phyloP scores from a whole-genome alignment of 768 basidiomycete species.

The Mycena albidolilacea region DNA sequence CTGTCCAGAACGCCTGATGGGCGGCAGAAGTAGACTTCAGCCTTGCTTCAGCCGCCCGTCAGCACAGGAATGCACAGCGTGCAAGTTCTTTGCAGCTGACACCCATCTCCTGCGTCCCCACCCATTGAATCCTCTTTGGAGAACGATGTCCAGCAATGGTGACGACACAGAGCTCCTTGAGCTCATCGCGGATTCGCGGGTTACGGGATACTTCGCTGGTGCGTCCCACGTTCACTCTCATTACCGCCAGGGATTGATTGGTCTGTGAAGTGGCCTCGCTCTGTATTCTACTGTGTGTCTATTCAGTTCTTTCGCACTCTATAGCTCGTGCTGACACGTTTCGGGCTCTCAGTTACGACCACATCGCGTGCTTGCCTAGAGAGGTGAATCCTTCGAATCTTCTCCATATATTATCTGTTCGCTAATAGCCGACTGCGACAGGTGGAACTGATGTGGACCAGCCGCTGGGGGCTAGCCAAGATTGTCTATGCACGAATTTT shows the following conservation, averaged over 20 bases:
- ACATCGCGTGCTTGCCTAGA: constrained; percentile 10
- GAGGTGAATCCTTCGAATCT: neutral
- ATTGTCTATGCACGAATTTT: neutral
- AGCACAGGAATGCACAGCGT: constrained; percentile 5
- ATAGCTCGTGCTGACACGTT: neutral
- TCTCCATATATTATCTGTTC: neutral
- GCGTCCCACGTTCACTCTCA: neutral
- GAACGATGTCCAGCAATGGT: constrained; percentile 3
- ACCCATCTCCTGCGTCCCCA: neutral
- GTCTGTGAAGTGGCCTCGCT: neutral
- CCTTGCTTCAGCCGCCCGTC: neutral
- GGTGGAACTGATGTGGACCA: constrained; percentile 28
- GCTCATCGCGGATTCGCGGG: constrained; percentile 16
- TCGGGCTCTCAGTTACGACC: constrained; percentile 8
- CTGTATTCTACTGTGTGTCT: constrained; percentile 7
- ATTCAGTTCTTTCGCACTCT: too few species aligned
- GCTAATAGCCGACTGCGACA: neutral
- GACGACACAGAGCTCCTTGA: constrained; percentile 12
- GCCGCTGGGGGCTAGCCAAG: constrained; percentile 14
- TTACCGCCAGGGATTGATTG: neutral
- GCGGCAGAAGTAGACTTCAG: neutral
- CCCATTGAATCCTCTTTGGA: neutral
- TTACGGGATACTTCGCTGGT: constrained; percentile 26
- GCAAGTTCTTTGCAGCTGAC: neutral
- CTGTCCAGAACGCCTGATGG: neutral